Base-by-base conservation (phyloP, 768 basidiomycete genomes). In the Crucibulum laeve region DNA sequence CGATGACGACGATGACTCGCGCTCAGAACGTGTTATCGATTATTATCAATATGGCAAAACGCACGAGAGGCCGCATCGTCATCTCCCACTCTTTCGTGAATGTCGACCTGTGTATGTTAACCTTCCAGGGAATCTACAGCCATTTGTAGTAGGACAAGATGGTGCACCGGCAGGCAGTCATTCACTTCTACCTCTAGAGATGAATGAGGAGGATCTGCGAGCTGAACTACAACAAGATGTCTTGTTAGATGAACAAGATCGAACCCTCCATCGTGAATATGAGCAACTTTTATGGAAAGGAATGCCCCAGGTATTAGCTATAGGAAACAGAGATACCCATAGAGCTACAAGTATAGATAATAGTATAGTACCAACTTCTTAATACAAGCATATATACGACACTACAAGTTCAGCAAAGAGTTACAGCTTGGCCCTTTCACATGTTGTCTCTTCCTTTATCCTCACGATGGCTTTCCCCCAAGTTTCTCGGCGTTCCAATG, bases 391-490 rank as follows among this genome's bases (percentile, higher is more conserved):
- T 37, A 37, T 8, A 8, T 37, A 7, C 17, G 35, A 37, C 17
- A 15, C 38, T 15, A 35, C 25, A 46, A 22, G 24, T 40, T 17
- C 1, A 15, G 5, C 5, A 19, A 6, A 33, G 24, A 21, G 19
- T 34, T 42, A 76, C 32, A 82, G 60, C 55, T 71, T 83, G 3
- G 77, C 64, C 41, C 50, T 67, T 42, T 53, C 53, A 1, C 28
- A 51, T 19, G 39, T 42, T 3, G 55, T 55, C 8, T 83, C 79
- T 21, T 80, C 74, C 41, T 69, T 74, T 38, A 98, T 60, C 39
- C 69, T 72, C 5, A 90, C 76, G 19, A 94, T 69, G 0, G 74
- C 87, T 58, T 97, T 97, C 0, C 95, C 95, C 90, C 92, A 98
- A 4, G 92, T 94, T 64, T 89, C 78, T 49, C 95, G 70, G 36